These are phyloP conservation scores for Fusarium anthophilum DNA, from an alignment of 2,329 filamentous ascomycete species.

Conservation along the genomic window DNA sequence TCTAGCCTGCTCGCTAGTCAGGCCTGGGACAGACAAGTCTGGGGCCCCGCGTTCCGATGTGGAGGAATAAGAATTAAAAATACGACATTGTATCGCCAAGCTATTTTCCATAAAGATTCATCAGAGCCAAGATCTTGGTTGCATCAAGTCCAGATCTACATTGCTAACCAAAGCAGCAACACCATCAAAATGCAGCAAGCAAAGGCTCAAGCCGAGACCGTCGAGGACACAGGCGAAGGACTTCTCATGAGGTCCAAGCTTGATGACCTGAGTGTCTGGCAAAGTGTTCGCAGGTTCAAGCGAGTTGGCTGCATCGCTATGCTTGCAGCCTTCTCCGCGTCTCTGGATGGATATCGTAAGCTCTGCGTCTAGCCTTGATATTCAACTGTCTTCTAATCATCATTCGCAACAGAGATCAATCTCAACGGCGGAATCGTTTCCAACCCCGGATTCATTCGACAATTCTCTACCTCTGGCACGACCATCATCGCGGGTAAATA, in stretches of 20 bases:
- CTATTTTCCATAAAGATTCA: background rate
- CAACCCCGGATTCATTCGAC: background rate
- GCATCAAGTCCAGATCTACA: background rate
- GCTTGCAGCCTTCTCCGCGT: background rate
- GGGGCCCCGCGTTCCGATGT: background rate
- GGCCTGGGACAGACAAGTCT: background rate
- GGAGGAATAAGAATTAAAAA: background rate
- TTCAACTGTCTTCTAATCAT: background rate
- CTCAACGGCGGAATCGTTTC: background rate
- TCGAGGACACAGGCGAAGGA: background rate
- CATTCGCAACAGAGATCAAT: background rate
- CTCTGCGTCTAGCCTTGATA: accelerated
- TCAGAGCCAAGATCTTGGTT: background rate
- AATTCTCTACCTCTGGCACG: background rate
- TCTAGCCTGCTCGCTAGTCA: background rate
- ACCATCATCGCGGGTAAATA: background rate
- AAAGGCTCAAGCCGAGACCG: background rate
- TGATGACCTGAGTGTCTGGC: background rate
- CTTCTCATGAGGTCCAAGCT: background rate
- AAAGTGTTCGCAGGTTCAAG: background rate
- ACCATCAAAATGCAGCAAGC: background rate
- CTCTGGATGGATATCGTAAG: background rate
- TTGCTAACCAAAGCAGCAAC: no score
- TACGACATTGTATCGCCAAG: background rate
- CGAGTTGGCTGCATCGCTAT: background rate